These are phyloP conservation scores for Mitragyna speciosa DNA, from an alignment of 257 asterid species.

Conservation along the genomic window DNA sequence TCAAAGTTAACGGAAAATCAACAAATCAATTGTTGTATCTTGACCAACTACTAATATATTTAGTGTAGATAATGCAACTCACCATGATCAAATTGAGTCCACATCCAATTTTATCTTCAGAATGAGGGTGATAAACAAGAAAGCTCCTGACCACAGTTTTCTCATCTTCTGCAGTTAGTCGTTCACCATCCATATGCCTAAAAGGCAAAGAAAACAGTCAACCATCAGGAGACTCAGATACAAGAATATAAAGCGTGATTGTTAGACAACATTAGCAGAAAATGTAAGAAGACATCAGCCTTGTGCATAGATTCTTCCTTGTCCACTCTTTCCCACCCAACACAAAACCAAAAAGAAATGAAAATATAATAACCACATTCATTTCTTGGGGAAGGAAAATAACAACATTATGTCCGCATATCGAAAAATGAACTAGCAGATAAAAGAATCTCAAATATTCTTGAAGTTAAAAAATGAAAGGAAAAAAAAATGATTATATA, in stretches of 20 bases:
- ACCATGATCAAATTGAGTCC: conserved; percentile 98
- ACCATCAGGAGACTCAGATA: not conserved
- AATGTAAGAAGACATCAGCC: not conserved
- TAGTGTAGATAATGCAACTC: conserved; percentile 29
- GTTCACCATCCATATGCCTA: conserved; percentile 90
- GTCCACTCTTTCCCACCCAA: not conserved
- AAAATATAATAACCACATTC: not conserved
- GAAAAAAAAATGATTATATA: not conserved
- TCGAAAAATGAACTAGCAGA: not conserved
- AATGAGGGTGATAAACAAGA: conserved; percentile 87
- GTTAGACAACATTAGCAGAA: not conserved
- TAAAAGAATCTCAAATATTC: not conserved
- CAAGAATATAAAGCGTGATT: not conserved
- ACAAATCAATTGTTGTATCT: not conserved
- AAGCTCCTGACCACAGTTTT: conserved; percentile 63
- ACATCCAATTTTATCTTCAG: conserved; percentile 80
- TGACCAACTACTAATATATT: not conserved
- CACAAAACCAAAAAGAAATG: too few relatives aligned
- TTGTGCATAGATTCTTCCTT: not conserved
- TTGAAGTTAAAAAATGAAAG: not conserved
- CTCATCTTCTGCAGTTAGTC: conserved; percentile 74
- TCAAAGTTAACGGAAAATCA: not conserved
- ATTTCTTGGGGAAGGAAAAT: not conserved
- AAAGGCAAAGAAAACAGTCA: conserved; percentile 9
- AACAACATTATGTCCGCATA: not conserved